Conservation (phyloP, 73 alveolate species). For the Breviolum minutum region DNA sequence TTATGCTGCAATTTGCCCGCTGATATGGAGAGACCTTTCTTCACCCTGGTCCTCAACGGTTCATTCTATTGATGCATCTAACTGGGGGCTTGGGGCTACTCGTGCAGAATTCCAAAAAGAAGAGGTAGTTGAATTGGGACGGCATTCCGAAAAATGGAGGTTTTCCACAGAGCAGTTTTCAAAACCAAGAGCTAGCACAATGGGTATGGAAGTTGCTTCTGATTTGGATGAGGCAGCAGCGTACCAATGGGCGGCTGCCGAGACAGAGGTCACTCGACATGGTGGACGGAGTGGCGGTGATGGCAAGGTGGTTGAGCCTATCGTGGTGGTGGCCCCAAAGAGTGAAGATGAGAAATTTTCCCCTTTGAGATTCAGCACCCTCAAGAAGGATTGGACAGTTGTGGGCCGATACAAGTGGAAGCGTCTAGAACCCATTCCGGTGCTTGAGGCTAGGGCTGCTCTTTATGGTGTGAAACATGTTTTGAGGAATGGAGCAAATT, state of each 20-base stretch:
- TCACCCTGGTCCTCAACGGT: background rate
- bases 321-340: background rate
- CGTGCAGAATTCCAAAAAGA: background rate
- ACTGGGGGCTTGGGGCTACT: conserved; percentile 19
- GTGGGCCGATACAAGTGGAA: background rate
- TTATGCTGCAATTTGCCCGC: background rate
- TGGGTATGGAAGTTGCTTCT: background rate
- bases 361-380: background rate
- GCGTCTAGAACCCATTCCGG: background rate
- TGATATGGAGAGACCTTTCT: background rate
- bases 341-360: background rate
- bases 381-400: background rate
- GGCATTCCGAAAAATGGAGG: background rate
- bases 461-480: background rate
- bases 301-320: background rate
- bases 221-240: background rate
- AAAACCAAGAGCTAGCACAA: background rate
- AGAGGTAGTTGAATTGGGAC: background rate
- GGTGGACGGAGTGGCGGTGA: background rate
- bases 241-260: background rate
- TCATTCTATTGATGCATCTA: background rate
- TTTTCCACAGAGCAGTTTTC: background rate
- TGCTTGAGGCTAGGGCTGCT: conserved; percentile 25
- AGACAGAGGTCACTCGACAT: background rate
- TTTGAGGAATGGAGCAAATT: background rate